These are phyloP conservation scores for Hyphopichia burtonii DNA, from an alignment of 1,139 yeast species.

Conservation along the genomic window DNA sequence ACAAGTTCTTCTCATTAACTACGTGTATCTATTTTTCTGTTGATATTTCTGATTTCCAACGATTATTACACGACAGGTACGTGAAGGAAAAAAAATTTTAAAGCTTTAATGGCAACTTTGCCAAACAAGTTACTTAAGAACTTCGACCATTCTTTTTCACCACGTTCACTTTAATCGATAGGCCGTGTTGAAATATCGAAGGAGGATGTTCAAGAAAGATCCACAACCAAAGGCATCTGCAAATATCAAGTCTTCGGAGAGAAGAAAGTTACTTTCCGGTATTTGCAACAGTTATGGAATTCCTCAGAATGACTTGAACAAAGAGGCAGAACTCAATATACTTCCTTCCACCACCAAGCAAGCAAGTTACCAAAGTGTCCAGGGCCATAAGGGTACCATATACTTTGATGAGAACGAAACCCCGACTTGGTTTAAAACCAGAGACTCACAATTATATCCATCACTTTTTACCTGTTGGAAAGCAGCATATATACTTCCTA, in stretches of 20 bases:
- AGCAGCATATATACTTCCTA: constrained; percentile 63
- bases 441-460: constrained; percentile 62
- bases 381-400: constrained; percentile 58
- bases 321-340: constrained; percentile 46
- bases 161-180: not conserved
- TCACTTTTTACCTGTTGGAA: constrained; percentile 74
- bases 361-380: constrained; percentile 59
- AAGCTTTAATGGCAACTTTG: no score
- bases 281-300: constrained; percentile 48
- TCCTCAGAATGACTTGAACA: constrained; percentile 42
- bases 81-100: no score
- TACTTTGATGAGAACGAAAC: constrained; percentile 62
- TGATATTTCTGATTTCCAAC: no score
- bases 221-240: constrained; percentile 71
- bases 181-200: not conserved
- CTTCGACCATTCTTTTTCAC: not conserved
- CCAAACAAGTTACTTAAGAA: not conserved
- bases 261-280: constrained; percentile 55
- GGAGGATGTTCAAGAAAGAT: constrained; percentile 63
- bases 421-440: constrained; percentile 71
- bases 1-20: no score
- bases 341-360: constrained; percentile 65
- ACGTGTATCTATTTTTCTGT: no score
- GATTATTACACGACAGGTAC: no score
- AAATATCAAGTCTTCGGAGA: constrained; percentile 78